Evolutionary conservation across 1,139 yeast genomes (phyloP), one percentile per base, ranked within the genome.

Genomic region (Candida sanyaensis): DNA sequence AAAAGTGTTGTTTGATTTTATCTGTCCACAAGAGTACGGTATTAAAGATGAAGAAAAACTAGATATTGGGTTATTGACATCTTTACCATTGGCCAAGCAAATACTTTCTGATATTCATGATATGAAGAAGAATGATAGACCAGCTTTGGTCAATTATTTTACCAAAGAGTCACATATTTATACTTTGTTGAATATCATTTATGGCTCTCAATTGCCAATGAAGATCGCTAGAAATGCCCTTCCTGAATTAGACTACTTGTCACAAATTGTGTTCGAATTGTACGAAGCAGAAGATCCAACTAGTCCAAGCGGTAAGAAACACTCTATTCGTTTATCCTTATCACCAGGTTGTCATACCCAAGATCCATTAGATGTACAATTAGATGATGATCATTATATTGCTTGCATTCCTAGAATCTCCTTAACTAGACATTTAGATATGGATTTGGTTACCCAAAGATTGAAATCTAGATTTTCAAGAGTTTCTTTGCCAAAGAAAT

Each of bases 281-380:
- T 95, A 91, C 63, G 99, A 95, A 65, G 80, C 88, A 37, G 84
- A 80, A 28, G 91, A 86, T 55, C 77, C 81, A 40, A 69, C 77
- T 8, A 64, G 69, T 50, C 71, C 75, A 10, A 82, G 84, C 7
- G 85, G 83, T 42, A 91, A 91, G 69, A 87, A 88, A 57, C 96
- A 91, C 64, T 85, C 96, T 1, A 86, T 95, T 45, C 80, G 98
- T 59, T 77, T 95, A 52, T 86, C 96, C 13, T 77, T 95, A 56
- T 88, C 97, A 2, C 98, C 99, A 0, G 99, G 99, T 31, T 95
- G 99, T 67, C 97, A 95, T 66, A 91, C 98, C 0, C 96, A 91
- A 61, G 96, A 93, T 66, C 99, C 99, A 13, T 76, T 95, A 54
- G 99, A 95, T 69, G 96, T 95, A 41, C 97, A 93, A 67, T 76